Evolutionary conservation across 257 asterid genomes (phyloP), one percentile per base, ranked within the genome.

Genomic region (Avicennia marina): DNA sequence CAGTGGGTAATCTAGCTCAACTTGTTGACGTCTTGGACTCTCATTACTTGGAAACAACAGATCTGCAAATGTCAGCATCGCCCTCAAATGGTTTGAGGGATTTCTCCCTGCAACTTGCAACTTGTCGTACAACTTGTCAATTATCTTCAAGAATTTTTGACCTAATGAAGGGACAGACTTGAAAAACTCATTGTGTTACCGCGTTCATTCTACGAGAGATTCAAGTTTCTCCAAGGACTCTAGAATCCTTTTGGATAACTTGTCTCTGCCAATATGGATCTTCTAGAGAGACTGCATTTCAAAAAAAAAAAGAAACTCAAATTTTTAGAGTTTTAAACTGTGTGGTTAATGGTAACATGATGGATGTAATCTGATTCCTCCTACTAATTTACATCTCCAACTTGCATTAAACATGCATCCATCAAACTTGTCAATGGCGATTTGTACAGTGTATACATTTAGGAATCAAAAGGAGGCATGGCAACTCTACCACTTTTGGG

Each of bases 91-190:
- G n/a, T 45, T 40, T 46, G 34, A 5, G 98, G 97, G 58, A 93
- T 72, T 70, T 76, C 86, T 0, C 98, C 98, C 9, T 93, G 79
- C 40, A 93, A 46, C 33, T 11, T 93, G 79, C 40, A 93, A 46
- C 33, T 67, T 78, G 45, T 93, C 89, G 70, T 59, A 4, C 0
- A 91, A 78, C 0, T 89, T 6, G 61, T 79, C 67, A 16, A 86
- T 12, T 0, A 7, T 42, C 17, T 46, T 27, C 17, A 89, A 46
- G 2, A 86, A 58, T 19, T 65, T 56, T 27, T 81, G 95, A 1
- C 72, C 63, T 0, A 87, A 17, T 0, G 48, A 6, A 0, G 94
- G 95, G 43, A 90, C 51, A 0, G 71, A 59, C 2, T 47, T 47
- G 12, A 47, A 15, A n/a, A 55, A 55, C 46, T 21, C 46, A 22